Percentiles rank a stretch among this genome's conserved stretches.
Evolutionary conservation across 176 grass and related monocot genomes (phyloP).

Genomic region (Oryza australiensis): DNA sequence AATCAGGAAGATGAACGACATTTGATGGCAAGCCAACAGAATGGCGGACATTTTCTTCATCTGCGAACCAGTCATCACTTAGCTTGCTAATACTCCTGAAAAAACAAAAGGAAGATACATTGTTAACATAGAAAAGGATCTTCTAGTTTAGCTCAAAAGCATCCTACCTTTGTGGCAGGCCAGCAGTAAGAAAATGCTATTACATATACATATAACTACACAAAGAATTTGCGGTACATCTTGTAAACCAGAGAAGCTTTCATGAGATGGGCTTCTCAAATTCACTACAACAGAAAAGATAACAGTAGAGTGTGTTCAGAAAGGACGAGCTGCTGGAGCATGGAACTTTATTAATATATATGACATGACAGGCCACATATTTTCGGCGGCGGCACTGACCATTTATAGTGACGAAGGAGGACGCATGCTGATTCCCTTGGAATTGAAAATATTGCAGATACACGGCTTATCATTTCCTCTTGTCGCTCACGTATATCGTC

Average conservation of each 20-base stretch:
- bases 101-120: conserved; percentile 18
- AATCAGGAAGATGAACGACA: conserved; percentile 25
- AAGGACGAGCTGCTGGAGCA: neutral
- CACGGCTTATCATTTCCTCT: conserved; percentile 64
- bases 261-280: neutral
- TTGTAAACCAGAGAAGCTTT: neutral
- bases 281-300: neutral
- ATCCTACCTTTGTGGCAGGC: neutral
- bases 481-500: conserved; percentile 55
- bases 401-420: conserved; percentile 72
- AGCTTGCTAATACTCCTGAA: conserved; percentile 69
- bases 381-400: conserved; percentile 41
- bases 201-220: no score
- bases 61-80: conserved; percentile 79
- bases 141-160: neutral
- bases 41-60: conserved; percentile 73
- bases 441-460: conserved; percentile 57
- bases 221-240: neutral
- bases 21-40: conserved; percentile 61
- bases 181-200: neutral
- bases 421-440: conserved; percentile 56
- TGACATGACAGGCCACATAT: neutral
- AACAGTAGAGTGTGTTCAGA: neutral
- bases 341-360: neutral
- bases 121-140: conserved; percentile 1